Base-by-base conservation (phyloP, 148 eudicot genomes). In the Limonium bicolor region DNA sequence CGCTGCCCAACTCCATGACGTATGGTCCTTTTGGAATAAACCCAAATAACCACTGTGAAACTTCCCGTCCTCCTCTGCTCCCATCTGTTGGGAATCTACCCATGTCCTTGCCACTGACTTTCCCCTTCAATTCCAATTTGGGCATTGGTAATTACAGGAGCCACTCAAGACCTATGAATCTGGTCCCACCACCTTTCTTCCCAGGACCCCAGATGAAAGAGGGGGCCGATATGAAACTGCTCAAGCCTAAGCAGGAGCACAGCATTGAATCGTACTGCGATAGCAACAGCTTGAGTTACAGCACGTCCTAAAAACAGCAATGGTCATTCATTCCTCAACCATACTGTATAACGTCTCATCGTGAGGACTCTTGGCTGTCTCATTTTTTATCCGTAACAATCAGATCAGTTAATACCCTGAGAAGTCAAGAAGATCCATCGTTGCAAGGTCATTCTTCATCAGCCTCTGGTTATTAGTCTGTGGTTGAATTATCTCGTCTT, bases 221-320 rank as follows among this genome's bases (percentile, higher is more conserved):
- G 4, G 3, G 18, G 24, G n/a, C n/a, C n/a, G 48, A 43, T 25
- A 31, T 25, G 30, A 43, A 42, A 2, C 48, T 43, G 19, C 19
- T 43, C 5, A 43, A 20, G 16, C 48, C 48, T 31, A 43, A 43
- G 48, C 48, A 43, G 31, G 48, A 43, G 16, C 48, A 7, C 1
- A 0, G 29, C 13, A 19, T 14, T 43, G 24, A 25, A 25, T 18
- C 30, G 3, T 12, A 21, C 23, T n/a, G 43, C n/a, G n/a, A 39
- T n/a, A n/a, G n/a, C n/a, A n/a, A n/a, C n/a, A n/a, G n/a, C n/a
- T n/a, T n/a, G n/a, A n/a, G n/a, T n/a, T n/a, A n/a, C n/a, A n/a
- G n/a, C n/a, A n/a, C n/a, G n/a, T n/a, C n/a, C n/a, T n/a, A n/a
- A n/a, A n/a, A n/a, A n/a, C n/a, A n/a, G n/a, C n/a, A n/a, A n/a